Evolutionary conservation across 768 basidiomycete species (phyloP), one percentile per base, ranked within the genome.

Genomic region (Termitomyces titanicus): DNA sequence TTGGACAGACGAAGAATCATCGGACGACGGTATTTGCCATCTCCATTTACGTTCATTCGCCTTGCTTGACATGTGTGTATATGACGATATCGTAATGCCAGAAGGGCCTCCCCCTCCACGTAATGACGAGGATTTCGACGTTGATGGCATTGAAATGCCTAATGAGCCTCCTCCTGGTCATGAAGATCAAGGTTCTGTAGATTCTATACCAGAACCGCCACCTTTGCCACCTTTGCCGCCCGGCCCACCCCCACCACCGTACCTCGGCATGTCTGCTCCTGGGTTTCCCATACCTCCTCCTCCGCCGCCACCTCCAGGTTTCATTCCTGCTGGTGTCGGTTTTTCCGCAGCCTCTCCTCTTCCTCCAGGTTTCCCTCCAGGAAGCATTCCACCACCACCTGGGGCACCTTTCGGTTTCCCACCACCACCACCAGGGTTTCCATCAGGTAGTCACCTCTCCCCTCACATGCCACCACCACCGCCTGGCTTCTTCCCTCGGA

Each of bases 121-220:
- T 54, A 63, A 79, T 39, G 68, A 73, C 34, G 78, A 78, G 1
- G 78, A 78, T 37, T 83, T 80, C 48, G 92, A 92, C 55, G 51
- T 61, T 29, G 92, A 94, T 60, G 93, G 93, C 57, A 94, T 96
- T 39, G 83, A 82, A 12, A 89, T 96, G 86, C 94, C 94, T 12
- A 88, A 86, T 50, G 93, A 87, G 2, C 89, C 87, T 37, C 89
- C 89, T 40, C 82, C 83, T 3, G 71, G 71, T 29, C 53, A 66
- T 57, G 50, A 58, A 43, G 57, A 56, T 17, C 54, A 63, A 47
- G 57, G 46, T 38, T 47, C 50, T 56, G 2, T 12, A 44, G 25
- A 27, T 44, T 5, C 17, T 37, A 47, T 24, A 37, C n/a, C 24
- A 37, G 35, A 37, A 33, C 17, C 12, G 4, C 35, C 18, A 47